Evolutionary conservation across 1,284 basidiomycete species (phyloP), one percentile per base, ranked within the genome.

Genomic region (Apiotrichum domesticum): DNA sequence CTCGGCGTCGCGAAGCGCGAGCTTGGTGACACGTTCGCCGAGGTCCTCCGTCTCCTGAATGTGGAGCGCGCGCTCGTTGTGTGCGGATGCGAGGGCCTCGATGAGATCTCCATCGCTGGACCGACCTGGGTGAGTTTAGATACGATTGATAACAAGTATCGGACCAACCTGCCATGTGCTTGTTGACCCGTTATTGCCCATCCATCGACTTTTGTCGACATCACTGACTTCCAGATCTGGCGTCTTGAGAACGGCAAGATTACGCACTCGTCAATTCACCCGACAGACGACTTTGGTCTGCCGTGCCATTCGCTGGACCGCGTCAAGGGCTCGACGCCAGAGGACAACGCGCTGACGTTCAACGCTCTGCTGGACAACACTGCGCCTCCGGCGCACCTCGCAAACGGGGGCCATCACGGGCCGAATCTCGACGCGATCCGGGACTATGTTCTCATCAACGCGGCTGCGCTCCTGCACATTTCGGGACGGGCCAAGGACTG

Each of bases 31-130:
- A 85, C 88, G 0, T 98, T 96, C 70, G 92, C 89, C 0, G 80
- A 85, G 60, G 87, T 88, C 1, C 77, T 97, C 44, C 66, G 69
- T 39, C 70, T 79, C 44, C 62, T 79, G 10, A 77, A 87, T 14
- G 87, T 93, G 10, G 78, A 86, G 66, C 83, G 87, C 33, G 94
- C 92, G 6, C 80, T 96, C 65, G 92, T 98, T 40, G 95, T 98
- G 0, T 98, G 94, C 67, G 95, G 95, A 1, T 84, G 83, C 48
- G 96, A 98, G 73, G 85, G 85, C 1, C 81, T 98, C 45, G 95
- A 98, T 74, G 95, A 98, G 80, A 91, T 98, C 70, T 90, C 87
- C 69, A 90, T 89, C 69, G 91, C 86, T 4, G 95, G 95, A 0
- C 83, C 87, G n/a, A 95, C 93, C 9, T 83, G 85, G 77, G 87